Percentiles rank a stretch among this genome's conserved stretches.
Evolutionary conservation across 1,284 basidiomycete species (phyloP).

Genomic region (Microbotryum intermedium): DNA sequence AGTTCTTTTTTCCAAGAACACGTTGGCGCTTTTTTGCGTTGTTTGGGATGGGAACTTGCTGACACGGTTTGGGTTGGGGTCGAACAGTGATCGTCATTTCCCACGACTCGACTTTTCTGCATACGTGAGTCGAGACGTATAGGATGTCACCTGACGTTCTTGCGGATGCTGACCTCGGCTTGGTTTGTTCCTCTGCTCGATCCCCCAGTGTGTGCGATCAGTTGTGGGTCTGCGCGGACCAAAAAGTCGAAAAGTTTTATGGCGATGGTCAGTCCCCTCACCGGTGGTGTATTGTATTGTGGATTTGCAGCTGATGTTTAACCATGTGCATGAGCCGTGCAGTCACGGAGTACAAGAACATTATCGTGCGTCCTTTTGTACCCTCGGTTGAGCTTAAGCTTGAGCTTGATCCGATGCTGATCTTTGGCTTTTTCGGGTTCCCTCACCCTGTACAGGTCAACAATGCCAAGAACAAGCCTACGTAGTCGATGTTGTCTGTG

Average conservation of each 20-base stretch:
- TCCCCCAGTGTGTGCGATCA: slow-evolving; percentile 43
- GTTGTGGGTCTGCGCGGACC: slow-evolving; percentile 86
- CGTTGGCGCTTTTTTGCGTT: no score
- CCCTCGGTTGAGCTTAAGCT: neutral
- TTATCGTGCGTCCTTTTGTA: slow-evolving; percentile 7
- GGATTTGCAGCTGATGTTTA: no score
- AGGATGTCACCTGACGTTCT: no score
- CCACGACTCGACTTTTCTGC: slow-evolving; percentile 71
- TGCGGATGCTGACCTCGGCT: neutral
- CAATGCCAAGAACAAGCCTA: no score
- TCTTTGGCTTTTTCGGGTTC: no score
- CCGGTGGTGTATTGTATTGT: no score
- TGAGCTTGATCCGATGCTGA: neutral
- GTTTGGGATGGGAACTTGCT: no score
- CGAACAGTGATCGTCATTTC: slow-evolving; percentile 64
- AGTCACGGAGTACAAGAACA: slow-evolving; percentile 21
- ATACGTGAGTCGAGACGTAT: slow-evolving; percentile 56
- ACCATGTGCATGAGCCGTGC: neutral
- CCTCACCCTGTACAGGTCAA: no score
- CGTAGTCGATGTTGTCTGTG: no score
- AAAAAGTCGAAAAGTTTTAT: slow-evolving; percentile 45
- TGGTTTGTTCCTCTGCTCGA: slow-evolving; percentile 40
- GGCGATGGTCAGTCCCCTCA: slow-evolving; percentile 20
- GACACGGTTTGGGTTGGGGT: no score
- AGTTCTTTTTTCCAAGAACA: slow-evolving; percentile 9